phyloP scores from a whole-genome alignment of 2,329 filamentous ascomycete species.

The Talaromyces sp. region DNA sequence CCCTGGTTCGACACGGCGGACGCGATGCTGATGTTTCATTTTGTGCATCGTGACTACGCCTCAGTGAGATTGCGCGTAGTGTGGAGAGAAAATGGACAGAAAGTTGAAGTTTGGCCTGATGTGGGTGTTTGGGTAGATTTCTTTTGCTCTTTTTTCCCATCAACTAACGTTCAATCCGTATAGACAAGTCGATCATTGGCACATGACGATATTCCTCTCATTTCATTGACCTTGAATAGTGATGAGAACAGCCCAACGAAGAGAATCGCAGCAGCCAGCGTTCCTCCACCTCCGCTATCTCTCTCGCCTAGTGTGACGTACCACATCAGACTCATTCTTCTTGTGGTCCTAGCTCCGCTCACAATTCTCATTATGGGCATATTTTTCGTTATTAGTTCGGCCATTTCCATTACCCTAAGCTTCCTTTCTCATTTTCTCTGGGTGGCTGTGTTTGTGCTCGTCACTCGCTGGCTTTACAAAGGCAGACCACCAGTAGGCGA shows the following conservation, averaged over 20 bases:
- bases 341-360: slow-evolving; percentile 1
- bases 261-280: background rate
- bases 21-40: slow-evolving; percentile 6
- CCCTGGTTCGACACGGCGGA: slow-evolving; percentile 10
- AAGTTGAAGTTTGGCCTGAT: slow-evolving; percentile 5
- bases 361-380: background rate
- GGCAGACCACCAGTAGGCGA: slow-evolving; percentile 4
- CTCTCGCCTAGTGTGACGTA: slow-evolving; percentile 3
- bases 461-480: slow-evolving; percentile 5
- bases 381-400: background rate
- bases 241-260: background rate
- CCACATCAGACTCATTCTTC: background rate
- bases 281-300: slow-evolving; percentile 6
- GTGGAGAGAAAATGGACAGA: background rate
- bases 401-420: background rate
- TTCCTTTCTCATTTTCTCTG: background rate
- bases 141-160: background rate
- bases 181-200: background rate
- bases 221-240: slow-evolving; percentile 1
- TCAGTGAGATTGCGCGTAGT: background rate
- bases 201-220: background rate
- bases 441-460: background rate
- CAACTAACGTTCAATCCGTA: background rate
- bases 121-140: background rate
- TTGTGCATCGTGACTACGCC: slow-evolving; percentile 1